Base-by-base conservation (phyloP, 495 filamentous ascomycete genomes). In the Terfezia boudieri region DNA sequence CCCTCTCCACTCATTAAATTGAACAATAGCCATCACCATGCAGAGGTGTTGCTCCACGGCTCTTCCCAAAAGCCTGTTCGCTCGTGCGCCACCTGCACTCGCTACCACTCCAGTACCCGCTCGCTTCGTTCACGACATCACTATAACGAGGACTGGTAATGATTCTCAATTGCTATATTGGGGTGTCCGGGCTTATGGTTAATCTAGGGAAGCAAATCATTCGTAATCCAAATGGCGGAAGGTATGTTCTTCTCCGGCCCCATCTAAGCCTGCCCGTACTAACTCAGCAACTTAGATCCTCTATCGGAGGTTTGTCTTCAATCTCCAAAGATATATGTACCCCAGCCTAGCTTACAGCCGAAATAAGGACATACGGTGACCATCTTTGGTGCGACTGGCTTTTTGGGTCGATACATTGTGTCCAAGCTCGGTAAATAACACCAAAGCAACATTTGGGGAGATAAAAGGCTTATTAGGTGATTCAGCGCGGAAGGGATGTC, bases 301-400 rank as follows among this genome's bases (percentile, higher is more conserved):
- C 82, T 60, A 72, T 87, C 60, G 84, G 84, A 82, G 84, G 83
- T 89, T 80, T 66, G 66, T 68, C 36, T 26, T 17, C 36, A 51
- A 64, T 65, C 65, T 67, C 58, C 57, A 58, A 20, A 60, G 36
- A 46, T 50, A 6, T 35, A 53, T 51, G 14, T 12, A n/a, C 23
- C 2, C 10, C 14, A 12, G 49, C 9, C 17, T 12, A 6, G n/a
- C 12, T 22, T 11, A n/a, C 2, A 48, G 43, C 14, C 20, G 43
- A 37, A 20, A 46, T 59, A 73, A 86, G 88, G 86, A 53, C 86
- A 96, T 69, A 95, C 87, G 56, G 88, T 83, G 37, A 99, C 90
- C 46, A 87, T 99, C 63, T 99, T 99, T 69, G 90, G 90, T 69
- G 92, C 92, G 58, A 94, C 89, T 46, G 90, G 90, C 58, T 87